Evolutionary conservation across 176 grass and related monocot species (phyloP).

Genomic region (Tuctoria greenei): DNA sequence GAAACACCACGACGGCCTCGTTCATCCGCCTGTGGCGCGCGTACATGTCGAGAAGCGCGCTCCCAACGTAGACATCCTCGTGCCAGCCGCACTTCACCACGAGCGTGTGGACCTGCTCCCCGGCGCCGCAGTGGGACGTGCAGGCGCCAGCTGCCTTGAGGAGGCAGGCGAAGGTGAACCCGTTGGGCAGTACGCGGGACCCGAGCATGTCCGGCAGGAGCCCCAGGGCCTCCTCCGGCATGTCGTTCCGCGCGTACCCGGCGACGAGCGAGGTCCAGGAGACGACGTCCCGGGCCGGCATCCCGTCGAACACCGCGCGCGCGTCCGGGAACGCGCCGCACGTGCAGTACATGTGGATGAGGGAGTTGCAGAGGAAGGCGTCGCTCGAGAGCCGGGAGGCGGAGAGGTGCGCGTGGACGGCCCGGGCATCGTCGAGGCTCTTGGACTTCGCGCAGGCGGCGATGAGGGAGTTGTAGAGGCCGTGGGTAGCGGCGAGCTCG

Average conservation of each 20-base stretch:
- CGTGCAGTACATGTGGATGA: conserved; percentile 62
- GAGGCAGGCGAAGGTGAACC: conserved; percentile 67
- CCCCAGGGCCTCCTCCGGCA: conserved; percentile 30
- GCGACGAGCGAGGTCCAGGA: conserved; percentile 71
- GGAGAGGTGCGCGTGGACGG: conserved; percentile 40
- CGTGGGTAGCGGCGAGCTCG: conserved; percentile 33
- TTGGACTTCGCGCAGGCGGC: conserved; percentile 38
- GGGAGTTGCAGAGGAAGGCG: conserved; percentile 57
- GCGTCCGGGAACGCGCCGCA: conserved; percentile 50
- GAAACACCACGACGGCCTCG: conserved; percentile 48
- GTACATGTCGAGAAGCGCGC: conserved; percentile 72
- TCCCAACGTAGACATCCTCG: conserved; percentile 60
- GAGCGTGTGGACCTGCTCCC: conserved; percentile 50
- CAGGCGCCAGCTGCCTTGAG: conserved; percentile 57
- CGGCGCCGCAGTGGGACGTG: not conserved
- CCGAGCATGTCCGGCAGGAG: conserved; percentile 55
- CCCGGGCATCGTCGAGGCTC: conserved; percentile 35
- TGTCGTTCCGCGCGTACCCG: conserved; percentile 62
- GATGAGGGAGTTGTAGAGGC: conserved; percentile 45
- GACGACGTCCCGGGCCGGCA: conserved; percentile 45
- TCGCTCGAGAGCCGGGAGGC: conserved; percentile 38
- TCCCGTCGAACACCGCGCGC: conserved; percentile 50
- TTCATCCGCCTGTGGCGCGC: conserved; percentile 47
- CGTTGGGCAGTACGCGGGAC: conserved; percentile 31
- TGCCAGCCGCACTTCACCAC: conserved; percentile 48